Base-by-base conservation (phyloP, 805 yeast species). In the Torulaspora gathmanii region DNA sequence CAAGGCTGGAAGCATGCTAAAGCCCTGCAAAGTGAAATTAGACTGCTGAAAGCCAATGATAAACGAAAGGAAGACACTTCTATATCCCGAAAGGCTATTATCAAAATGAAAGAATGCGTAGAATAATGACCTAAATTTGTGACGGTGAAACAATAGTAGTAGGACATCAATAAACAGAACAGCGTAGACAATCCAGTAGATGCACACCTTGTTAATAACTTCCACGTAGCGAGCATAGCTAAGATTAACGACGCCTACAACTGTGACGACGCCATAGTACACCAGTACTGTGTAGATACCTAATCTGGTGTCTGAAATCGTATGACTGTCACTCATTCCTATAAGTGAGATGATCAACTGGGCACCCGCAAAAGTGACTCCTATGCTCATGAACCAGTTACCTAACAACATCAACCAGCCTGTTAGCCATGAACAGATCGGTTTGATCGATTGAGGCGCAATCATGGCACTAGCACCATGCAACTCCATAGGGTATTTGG, bases 391-490 rank as follows among this genome's bases (percentile, higher is more conserved):
- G 2, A 87, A 75, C 86, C 88, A 80, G 58, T 83, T 84, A 0
- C 93, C 93, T 20, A 85, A 70, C 15, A 84, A 67, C 42, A 83
- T 66, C 49, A 80, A 75, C 85, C 90, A 85, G 0, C 93, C 93
- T 0, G 87, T 82, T 56, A 76, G 79, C 91, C 91, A 85, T 2
- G 88, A 79, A 39, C 81, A 70, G 4, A 78, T 60, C 30, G 74
- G 63, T n/a, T 84, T 74, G 48, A 78, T 76, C 37, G 70, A 70
- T 11, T 77, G 77, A 43, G 75, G 75, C 13, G 88, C 80, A 33
- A 85, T 65, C 47, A 85, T 77, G 7, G 87, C 86, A 53, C 87
- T 80, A 64, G 83, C 83, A 44, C 85, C 90, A 57, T 85, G 86
- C 1, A 84, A 80, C 26, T 87, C 83, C 19, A 84, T 79, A 0